A percentile compares a stretch with the other conserved stretches of the same genome.
Evolutionary conservation across 2,329 filamentous ascomycete species (phyloP).

Genomic region (Aspergillus ibericus): DNA sequence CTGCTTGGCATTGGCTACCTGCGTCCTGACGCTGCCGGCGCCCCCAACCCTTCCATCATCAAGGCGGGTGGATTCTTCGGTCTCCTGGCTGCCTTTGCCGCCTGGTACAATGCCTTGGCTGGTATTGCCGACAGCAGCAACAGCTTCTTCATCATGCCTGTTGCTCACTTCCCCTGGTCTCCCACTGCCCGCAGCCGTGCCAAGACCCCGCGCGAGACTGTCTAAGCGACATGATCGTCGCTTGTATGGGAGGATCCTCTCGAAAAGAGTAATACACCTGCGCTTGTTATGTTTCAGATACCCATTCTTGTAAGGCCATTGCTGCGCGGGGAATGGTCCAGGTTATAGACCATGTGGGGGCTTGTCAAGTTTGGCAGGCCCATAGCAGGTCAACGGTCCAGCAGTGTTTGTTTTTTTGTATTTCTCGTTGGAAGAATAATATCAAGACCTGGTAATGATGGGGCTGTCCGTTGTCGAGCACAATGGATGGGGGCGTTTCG

Average conservation of each 20-base stretch:
- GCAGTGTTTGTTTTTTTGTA: background rate
- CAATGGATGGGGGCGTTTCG: constrained; percentile 1
- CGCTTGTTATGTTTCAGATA: constrained; percentile 36
- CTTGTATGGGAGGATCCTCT: background rate
- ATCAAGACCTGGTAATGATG: constrained; percentile 9
- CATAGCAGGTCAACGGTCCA: background rate
- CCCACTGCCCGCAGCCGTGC: constrained; percentile 67
- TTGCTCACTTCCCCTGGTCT: constrained; percentile 94
- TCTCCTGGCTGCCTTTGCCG: constrained; percentile 75
- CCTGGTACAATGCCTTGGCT: constrained; percentile 84
- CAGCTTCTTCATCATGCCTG: constrained; percentile 91
- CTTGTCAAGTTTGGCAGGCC: background rate
- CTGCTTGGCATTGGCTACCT: constrained; percentile 67
- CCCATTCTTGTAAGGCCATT: constrained; percentile 29
- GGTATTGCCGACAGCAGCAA: constrained; percentile 69
- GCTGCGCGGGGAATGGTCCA: constrained; percentile 10
- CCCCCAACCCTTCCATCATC: constrained; percentile 53
- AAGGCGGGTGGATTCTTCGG: constrained; percentile 78
- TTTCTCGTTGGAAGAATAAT: background rate
- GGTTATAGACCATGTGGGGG: background rate
- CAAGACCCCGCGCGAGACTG: constrained; percentile 51
- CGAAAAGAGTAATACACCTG: constrained; percentile 2
- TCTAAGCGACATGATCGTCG: constrained; percentile 23
- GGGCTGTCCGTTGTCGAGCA: constrained; percentile 6
- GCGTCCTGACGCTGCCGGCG: constrained; percentile 47